Base-by-base conservation (phyloP, 805 yeast species). In the Geotrichum ghanense region DNA sequence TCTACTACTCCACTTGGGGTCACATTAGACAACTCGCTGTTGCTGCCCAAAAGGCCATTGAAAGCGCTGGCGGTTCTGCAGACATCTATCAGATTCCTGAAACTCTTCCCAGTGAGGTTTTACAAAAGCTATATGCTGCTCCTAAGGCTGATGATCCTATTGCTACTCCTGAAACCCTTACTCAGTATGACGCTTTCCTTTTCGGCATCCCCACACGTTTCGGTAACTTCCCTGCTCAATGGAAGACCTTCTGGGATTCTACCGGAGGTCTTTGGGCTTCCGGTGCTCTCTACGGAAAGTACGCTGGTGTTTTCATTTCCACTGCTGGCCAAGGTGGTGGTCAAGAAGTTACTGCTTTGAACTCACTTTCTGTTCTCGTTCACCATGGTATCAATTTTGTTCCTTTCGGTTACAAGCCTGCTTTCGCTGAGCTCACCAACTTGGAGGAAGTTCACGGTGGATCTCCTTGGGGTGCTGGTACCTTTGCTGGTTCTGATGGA, bases 181-280 rank as follows among this genome's bases (percentile, higher is more conserved):
- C 66, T 2, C 67, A 72, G 52, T 83, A 80, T 70, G 95, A 88
- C 60, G 95, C 88, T 42, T 77, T 82, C 69, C 54, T 88, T 54
- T 83, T 87, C 56, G 96, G 95, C 61, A 64, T 83, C 56, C 94
- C 95, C 58, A 83, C 95, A 47, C 79, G 95, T 67, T 87, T 68
- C 62, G 96, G 95, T 65, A 76, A 72, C 63, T 66, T 73, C 66
- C 90, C 95, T 47, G 81, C 86, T 44, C 94, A 86, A 65, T 74
- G 81, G 73, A 75, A 73, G 64, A 69, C 83, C 17, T 85, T 82
- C 72, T 76, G 83, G 76, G 95, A 83, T 59, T 64, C 78, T 47
- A 80, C 89, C 41, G 92, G 92, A 61, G 79, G 79, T 27, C 69
- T 82, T 56, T 86, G 95, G 95, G 85, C 82, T 43, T 45, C 61